phyloP scores from a whole-genome alignment of 805 yeast genomes.

The Myxozyma melibiosi region DNA sequence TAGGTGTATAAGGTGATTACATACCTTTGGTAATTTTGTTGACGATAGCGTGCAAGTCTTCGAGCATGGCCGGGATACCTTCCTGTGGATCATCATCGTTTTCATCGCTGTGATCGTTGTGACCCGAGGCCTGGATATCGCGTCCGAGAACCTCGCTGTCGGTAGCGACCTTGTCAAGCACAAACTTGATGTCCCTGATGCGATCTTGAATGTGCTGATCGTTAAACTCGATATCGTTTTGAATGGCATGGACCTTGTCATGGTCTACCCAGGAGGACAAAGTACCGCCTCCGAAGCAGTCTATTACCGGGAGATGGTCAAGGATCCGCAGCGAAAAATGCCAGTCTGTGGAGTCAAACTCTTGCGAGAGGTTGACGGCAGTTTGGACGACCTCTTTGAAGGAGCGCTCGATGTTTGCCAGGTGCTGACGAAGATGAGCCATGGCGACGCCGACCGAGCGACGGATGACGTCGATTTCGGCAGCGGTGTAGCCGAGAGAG shows the following conservation, averaged over 20 bases:
- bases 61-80: conserved; percentile 31
- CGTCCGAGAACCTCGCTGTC: conserved; percentile 24
- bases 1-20: neutral
- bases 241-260: conserved; percentile 9
- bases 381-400: conserved; percentile 35
- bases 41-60: conserved; percentile 37
- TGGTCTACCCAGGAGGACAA: conserved; percentile 34
- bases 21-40: conserved; percentile 32
- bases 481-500: conserved; percentile 14
- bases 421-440: conserved; percentile 36
- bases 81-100: conserved; percentile 3
- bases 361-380: conserved; percentile 34
- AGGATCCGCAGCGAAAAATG: conserved; percentile 13
- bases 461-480: conserved; percentile 33
- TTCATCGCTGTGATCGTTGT: neutral
- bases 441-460: conserved; percentile 37
- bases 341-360: conserved; percentile 34
- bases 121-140: conserved; percentile 25
- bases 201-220: conserved; percentile 27
- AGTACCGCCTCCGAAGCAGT: conserved; percentile 27
- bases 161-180: conserved; percentile 28
- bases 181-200: conserved; percentile 34
- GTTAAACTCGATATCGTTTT: conserved; percentile 24
- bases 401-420: conserved; percentile 32
- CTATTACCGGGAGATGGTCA: conserved; percentile 19